Conservation (phyloP, 2,329 filamentous ascomycete species). For the Periconia digitata region DNA sequence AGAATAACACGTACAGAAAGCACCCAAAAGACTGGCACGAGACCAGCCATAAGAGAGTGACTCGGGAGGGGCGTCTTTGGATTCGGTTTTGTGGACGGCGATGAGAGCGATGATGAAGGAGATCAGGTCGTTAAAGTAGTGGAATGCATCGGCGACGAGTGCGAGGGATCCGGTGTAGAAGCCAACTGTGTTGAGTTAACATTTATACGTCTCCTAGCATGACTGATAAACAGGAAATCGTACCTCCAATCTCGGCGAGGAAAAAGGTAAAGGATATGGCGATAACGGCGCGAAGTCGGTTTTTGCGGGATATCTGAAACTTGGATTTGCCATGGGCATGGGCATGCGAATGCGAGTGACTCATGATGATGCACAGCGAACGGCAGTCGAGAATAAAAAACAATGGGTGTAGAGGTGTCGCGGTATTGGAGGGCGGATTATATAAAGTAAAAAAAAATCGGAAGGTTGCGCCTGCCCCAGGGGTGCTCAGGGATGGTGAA, state of each 20-base stretch:
- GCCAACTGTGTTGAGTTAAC: conserved; percentile 52
- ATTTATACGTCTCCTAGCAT: background rate
- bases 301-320: conserved; percentile 34
- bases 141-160: conserved; percentile 75
- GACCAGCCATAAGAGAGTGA: conserved; percentile 75
- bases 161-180: conserved; percentile 72
- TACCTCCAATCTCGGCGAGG: conserved; percentile 50
- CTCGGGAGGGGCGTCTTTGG: conserved; percentile 59
- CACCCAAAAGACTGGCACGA: conserved; percentile 69
- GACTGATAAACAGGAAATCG: background rate
- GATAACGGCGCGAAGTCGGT: conserved; percentile 44
- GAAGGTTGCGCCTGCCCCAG: background rate
- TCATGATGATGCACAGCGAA: background rate
- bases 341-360: background rate
- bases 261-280: conserved; percentile 52
- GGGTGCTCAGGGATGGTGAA: background rate
- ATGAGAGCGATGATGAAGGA: conserved; percentile 67
- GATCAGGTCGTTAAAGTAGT: conserved; percentile 73
- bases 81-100: conserved; percentile 62
- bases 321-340: background rate
- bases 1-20: conserved; percentile 55
- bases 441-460: background rate
- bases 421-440: no score
- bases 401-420: background rate
- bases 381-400: background rate